A percentile compares a stretch with the other conserved stretches of the same genome.
Conservation (phyloP, 2,329 filamentous ascomycete species). For the Epicoccum sorghinum region DNA sequence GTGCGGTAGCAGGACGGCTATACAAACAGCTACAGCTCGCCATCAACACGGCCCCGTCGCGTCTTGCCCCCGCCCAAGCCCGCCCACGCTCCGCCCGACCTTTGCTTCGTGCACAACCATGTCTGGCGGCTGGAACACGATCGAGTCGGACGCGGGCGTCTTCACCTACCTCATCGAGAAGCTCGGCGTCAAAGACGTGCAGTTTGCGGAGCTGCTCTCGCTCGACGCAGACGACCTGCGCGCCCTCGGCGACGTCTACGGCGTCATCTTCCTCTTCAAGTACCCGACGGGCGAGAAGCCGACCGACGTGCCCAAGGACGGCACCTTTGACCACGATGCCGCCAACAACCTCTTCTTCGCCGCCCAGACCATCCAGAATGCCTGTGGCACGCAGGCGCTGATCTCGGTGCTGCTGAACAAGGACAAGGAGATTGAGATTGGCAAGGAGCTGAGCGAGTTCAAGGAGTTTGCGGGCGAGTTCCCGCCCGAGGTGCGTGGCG, state of each 20-base stretch:
- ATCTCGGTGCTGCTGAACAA: slow-evolving; percentile 92
- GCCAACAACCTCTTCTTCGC: slow-evolving; percentile 88
- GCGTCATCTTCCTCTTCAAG: slow-evolving; percentile 99
- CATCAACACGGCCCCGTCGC: background rate
- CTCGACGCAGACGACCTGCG: slow-evolving; percentile 79
- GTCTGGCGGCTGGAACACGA: slow-evolving; percentile 89
- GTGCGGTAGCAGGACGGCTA: background rate
- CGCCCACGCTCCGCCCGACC: background rate
- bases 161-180: slow-evolving; percentile 95
- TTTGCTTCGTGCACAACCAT: slow-evolving; percentile 23
- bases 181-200: slow-evolving; percentile 89
- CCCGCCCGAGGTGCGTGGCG: slow-evolving; percentile 60
- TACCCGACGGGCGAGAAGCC: slow-evolving; percentile 76
- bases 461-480: slow-evolving; percentile 87
- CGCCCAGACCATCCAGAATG: slow-evolving; percentile 96
- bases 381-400: slow-evolving; percentile 94
- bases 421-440: slow-evolving; percentile 72
- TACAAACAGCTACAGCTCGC: background rate
- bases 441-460: slow-evolving; percentile 73
- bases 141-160: slow-evolving; percentile 97
- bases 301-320: slow-evolving; percentile 74
- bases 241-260: slow-evolving; percentile 71
- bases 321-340: slow-evolving; percentile 77
- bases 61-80: background rate
- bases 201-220: slow-evolving; percentile 94